phyloP scores from a whole-genome alignment of 2,329 filamentous ascomycete species.

The Fusarium metavorans region DNA sequence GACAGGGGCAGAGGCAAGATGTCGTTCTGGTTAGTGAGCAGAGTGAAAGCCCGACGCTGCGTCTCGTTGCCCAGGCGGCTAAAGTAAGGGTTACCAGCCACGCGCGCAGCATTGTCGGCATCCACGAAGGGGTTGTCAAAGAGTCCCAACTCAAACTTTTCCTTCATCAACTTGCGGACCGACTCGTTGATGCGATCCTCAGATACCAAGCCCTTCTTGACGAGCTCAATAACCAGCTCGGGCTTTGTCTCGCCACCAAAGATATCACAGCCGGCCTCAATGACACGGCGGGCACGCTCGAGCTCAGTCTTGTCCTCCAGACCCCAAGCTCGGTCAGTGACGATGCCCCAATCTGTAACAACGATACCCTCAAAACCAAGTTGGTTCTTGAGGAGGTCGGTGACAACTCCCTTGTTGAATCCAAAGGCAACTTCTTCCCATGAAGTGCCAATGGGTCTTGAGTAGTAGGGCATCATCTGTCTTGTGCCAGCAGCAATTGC shows the following conservation, averaged over 20 bases:
- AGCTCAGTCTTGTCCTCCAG: slow-evolving; percentile 57
- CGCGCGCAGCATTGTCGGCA: slow-evolving; percentile 43
- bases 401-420: slow-evolving; percentile 65
- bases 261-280: slow-evolving; percentile 65
- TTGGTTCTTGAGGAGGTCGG: slow-evolving; percentile 59
- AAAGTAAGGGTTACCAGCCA: slow-evolving; percentile 60
- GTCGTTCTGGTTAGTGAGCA: slow-evolving; percentile 42
- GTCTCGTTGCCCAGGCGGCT: slow-evolving; percentile 42
- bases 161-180: slow-evolving; percentile 58
- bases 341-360: slow-evolving; percentile 64
- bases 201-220: slow-evolving; percentile 52
- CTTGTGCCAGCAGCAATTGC: slow-evolving; percentile 61
- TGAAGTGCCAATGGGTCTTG: slow-evolving; percentile 58
- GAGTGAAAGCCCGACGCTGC: slow-evolving; percentile 44
- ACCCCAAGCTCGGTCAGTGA: slow-evolving; percentile 65
- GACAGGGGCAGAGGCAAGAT: slow-evolving; percentile 36
- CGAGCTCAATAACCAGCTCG: slow-evolving; percentile 62
- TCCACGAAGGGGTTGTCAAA: slow-evolving; percentile 66
- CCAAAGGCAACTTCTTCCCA: slow-evolving; percentile 62
- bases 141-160: slow-evolving; percentile 64
- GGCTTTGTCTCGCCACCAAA: slow-evolving; percentile 62
- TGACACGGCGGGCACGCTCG: slow-evolving; percentile 49
- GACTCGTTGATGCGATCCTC: slow-evolving; percentile 60
- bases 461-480: slow-evolving; percentile 67
- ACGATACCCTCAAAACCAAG: slow-evolving; percentile 65